Base-by-base conservation (phyloP, 164 flowering plant species). In the Nymphaea colorata region DNA sequence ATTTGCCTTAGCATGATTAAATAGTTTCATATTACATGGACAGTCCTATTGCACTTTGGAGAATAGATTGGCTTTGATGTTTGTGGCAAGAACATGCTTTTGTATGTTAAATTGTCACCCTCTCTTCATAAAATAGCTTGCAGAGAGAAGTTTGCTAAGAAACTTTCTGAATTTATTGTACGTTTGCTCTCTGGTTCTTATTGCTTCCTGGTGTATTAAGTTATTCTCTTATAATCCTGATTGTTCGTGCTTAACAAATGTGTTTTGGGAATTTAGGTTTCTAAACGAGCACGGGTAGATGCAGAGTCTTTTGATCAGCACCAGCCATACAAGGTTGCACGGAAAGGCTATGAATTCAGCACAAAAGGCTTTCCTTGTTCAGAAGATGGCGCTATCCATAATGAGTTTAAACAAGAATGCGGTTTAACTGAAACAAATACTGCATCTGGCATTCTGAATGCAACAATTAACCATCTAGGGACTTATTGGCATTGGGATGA, bases 401-500 rank as follows among this genome's bases (percentile, higher is more conserved):
- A 61, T 61, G 64, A n/a, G 25, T 5, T 47, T 12, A 47, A 47
- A 47, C 7, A 6, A 12, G 80, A 73, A 59, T 83, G 70, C 69
- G 81, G 73, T 66, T 76, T 88, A 72, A 12, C 77, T 67, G 91
- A 82, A 79, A 81, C 79, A 68, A 80, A 79, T 72, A n/a, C 64
- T 61, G 82, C 69, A 79, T 77, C 86, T 59, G 80, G 75, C 51
- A 73, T 82, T 55, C 78, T 80, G n/a, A 90, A 83, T 61, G 76
- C 71, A 70, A 81, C 75, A 71, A 87, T 76, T 81, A 92, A 91
- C 61, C 85, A 70, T 44, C 66, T 79, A 69, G 88, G 79, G 57
- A 77, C 85, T 72, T 79, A 70, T 42, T 93, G 88, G 95, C 96
- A 85, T 72, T 89, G 91, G 95, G 95, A 85, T 73, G 89, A 83